Evolutionary conservation across 306 rosid genomes (phyloP), one percentile per base, ranked within the genome.

Genomic region (Psophocarpus tetragonolobus): DNA sequence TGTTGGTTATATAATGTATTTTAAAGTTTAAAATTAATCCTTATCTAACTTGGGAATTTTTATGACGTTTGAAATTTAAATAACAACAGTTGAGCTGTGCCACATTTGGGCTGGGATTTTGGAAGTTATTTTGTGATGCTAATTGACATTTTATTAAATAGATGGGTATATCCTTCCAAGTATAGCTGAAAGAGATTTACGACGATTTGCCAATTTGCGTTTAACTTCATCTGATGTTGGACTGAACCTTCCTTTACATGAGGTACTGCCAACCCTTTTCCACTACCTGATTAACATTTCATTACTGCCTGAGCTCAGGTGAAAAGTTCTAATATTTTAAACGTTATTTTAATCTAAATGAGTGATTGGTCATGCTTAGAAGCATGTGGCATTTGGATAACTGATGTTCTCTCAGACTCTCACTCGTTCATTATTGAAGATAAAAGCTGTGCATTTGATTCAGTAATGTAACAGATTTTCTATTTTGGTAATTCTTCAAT

Each of bases 151-250:
- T 81, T 47, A 36, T 83, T 84, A 65, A 80, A 73, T 82, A 90
- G 96, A 92, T 80, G 92, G 90, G 48, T 90, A 88, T 73, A 89
- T 92, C 64, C 96, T 92, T 77, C 93, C 96, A 50, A 83, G 88
- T 84, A 87, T 92, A 29, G 94, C 96, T 47, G 97, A 92, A 68
- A 87, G 96, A 81, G 86, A 87, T 73, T 76, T 92, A 84, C 87
- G 94, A 15, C 81, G 85, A 84, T 90, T 90, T 71, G 85, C 92
- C 18, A 89, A 89, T 82, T 79, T 92, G 73, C 90, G 93, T 29
- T 80, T 65, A 15, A 83, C 85, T 72, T 90, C 94, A 45, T 85
- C 86, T 61, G 78, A 86, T 72, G 82, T 85, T 15, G 93, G 92
- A 69, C 47, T 83, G 84, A 80, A 89, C 48, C 91, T 88, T 82